Base-by-base conservation (phyloP, 257 asterid species). In the Paulownia fortunei region DNA sequence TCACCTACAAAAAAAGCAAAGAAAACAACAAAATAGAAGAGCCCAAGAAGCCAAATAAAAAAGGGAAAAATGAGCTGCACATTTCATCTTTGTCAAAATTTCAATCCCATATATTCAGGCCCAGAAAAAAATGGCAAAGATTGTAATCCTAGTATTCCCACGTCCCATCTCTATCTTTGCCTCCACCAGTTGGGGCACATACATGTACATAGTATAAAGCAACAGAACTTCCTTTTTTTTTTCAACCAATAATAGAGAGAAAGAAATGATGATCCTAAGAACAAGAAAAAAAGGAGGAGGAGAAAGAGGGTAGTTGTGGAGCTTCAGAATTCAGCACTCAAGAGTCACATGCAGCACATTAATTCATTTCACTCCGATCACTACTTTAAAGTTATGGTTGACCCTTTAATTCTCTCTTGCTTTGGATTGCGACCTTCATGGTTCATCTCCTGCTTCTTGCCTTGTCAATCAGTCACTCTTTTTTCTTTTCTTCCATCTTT, bases 401-500 rank as follows among this genome's bases (percentile, higher is more conserved):
- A 92, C 94, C 82, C 86, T 83, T 68, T 86, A 41, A 79, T 76
- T 59, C 83, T 71, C 44, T 69, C 68, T 56, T 79, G 66, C 72
- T 69, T 82, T 79, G 27, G 93, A 89, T 89, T 86, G 85, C 73
- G 93, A 88, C 92, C 76, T 87, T 84, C 87, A 86, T 86, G 86
- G 92, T 79, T 85, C 84, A 54, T 81, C 85, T 87, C 90, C 60
- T 78, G 84, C 85, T 88, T 84, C 84, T 85, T 87, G 87, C 88
- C 90, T 86, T 79, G 47, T 88, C 92, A 86, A 82, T 87, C 87
- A 51, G 69, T 87, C 87, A 70, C 86, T 15, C 66, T 54, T 34
- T 65, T 68, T 79, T 76, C 23, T 39, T 46, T 49, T 41, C 60
- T 62, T 23, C 85, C 79, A 47, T 52, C 83, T 77, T 47, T 73